A percentile compares a stretch with the other conserved stretches of the same genome.
Conservation (phyloP, 2,329 filamentous ascomycete genomes). For the Daldinia eschscholtzii region DNA sequence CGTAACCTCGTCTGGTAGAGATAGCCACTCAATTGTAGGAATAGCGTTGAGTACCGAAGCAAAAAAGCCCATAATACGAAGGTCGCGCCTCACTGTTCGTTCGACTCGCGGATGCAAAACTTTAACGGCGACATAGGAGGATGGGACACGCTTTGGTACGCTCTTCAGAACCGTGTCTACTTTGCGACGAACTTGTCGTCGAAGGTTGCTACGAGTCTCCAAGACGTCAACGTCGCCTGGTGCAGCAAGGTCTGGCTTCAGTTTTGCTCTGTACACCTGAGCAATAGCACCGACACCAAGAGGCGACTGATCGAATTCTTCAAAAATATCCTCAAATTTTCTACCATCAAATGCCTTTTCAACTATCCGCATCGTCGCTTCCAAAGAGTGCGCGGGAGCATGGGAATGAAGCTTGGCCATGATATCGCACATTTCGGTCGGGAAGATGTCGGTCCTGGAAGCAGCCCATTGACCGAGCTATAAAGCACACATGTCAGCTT, state of each 20-base stretch:
- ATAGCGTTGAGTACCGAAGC: slow-evolving; percentile 85
- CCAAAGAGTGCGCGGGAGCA: slow-evolving; percentile 89
- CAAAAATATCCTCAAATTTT: slow-evolving; percentile 90
- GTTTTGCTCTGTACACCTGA: slow-evolving; percentile 95
- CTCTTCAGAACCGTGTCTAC: slow-evolving; percentile 90
- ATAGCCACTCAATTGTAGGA: slow-evolving; percentile 97
- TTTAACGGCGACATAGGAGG: slow-evolving; percentile 93
- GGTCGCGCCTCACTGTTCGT: slow-evolving; percentile 86
- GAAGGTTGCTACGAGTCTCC: slow-evolving; percentile 67
- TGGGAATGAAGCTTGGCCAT: slow-evolving; percentile 97
- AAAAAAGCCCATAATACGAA: slow-evolving; percentile 95
- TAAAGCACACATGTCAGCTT: slow-evolving; percentile 38
- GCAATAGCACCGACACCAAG: slow-evolving; percentile 96
- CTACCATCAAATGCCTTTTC: slow-evolving; percentile 84
- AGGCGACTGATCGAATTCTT: slow-evolving; percentile 91
- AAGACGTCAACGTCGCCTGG: slow-evolving; percentile 70
- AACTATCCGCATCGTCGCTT: slow-evolving; percentile 82
- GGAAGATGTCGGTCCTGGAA: slow-evolving; percentile 95
- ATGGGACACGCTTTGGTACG: slow-evolving; percentile 86
- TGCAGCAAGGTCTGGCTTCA: slow-evolving; percentile 81
- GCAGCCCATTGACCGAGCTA: slow-evolving; percentile 98
- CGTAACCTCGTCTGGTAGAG: slow-evolving; percentile 90
- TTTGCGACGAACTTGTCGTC: slow-evolving; percentile 79
- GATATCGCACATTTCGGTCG: slow-evolving; percentile 87
- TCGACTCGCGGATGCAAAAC: slow-evolving; percentile 94